Evolutionary conservation across 768 basidiomycete genomes (phyloP), one percentile per base, ranked within the genome.

Genomic region (Neoboletus brunneissimus): DNA sequence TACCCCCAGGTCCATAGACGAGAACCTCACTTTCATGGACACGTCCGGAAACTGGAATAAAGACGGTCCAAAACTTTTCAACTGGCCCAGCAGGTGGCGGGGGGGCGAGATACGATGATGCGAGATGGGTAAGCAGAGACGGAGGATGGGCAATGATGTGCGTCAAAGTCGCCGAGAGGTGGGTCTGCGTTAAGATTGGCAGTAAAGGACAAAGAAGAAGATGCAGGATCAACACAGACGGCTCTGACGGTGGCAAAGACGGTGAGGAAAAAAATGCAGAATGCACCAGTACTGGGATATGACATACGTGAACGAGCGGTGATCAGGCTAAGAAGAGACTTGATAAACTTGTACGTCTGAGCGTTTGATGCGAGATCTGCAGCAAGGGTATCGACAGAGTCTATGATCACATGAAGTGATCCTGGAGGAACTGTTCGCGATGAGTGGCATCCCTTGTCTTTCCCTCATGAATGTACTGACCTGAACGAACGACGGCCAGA

Each of bases 41-140:
- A 25, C 87, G 80, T 67, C 83, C 85, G 53, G 85, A 82, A 55
- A 90, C 68, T 0, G 89, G 87, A 9, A 84, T 69, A 64, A 95
- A 90, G 12, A 92, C 77, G 37, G 77, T 76, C 90, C 89, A 94
- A 73, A 94, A 95, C 64, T 90, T 90, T 35, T 80, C 75, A n/a
- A 78, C 74, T 0, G 81, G 63, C 10, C 83, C 81, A 40, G 76
- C 72, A 9, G 88, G 83, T 1, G 89, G 88, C 0, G 92, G 91
- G 0, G 80, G 81, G 2, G 84, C 81, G 45, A 91, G 77, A 67
- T 91, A 94, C 9, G 84, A 83, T 27, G 75, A 78, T 2, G 89
- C 79, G 48, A 98, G 73, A 64, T 91, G 82, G 8, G 65, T 67
- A 35, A 98, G 73, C 51, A 97, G 79, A 1, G 77, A 75, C 0